These are phyloP conservation scores for Salix brachista DNA, from an alignment of 345 rosid species.

Conservation along the genomic window DNA sequence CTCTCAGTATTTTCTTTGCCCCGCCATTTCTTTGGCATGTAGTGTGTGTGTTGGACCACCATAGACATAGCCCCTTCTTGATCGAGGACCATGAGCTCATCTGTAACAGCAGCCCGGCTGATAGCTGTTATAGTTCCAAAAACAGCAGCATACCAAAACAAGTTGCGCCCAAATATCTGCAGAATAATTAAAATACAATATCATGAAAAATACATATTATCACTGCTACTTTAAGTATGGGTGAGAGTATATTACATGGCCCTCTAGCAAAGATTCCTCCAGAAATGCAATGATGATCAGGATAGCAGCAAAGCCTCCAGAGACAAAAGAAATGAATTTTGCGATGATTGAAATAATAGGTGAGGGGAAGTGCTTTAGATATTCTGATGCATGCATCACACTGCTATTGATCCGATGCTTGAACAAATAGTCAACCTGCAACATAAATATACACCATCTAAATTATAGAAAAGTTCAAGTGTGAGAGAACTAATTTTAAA, in stretches of 20 bases:
- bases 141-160: constrained; percentile 98
- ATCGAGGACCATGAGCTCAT: constrained; percentile 81
- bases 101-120: constrained; percentile 89
- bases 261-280: constrained; percentile 97
- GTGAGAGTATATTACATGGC: constrained; percentile 63
- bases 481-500: neutral
- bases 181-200: constrained; percentile 10
- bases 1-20: constrained; percentile 74
- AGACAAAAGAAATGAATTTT: constrained; percentile 89
- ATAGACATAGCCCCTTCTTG: constrained; percentile 84
- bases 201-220: neutral
- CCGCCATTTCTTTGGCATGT: constrained; percentile 98
- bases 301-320: constrained; percentile 97
- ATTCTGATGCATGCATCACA: constrained; percentile 72
- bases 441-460: neutral
- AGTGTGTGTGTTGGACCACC: constrained; percentile 91
- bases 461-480: neutral
- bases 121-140: constrained; percentile 96
- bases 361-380: constrained; percentile 85
- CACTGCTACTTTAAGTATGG: neutral
- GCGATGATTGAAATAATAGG: constrained; percentile 86
- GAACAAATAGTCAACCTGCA: constrained; percentile 96
- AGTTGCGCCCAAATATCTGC: constrained; percentile 95
- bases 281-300: constrained; percentile 92
- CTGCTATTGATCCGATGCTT: constrained; percentile 95